These are phyloP conservation scores for Nyctanthes arbortristis DNA, from an alignment of 257 asterid species.

Conservation along the genomic window DNA sequence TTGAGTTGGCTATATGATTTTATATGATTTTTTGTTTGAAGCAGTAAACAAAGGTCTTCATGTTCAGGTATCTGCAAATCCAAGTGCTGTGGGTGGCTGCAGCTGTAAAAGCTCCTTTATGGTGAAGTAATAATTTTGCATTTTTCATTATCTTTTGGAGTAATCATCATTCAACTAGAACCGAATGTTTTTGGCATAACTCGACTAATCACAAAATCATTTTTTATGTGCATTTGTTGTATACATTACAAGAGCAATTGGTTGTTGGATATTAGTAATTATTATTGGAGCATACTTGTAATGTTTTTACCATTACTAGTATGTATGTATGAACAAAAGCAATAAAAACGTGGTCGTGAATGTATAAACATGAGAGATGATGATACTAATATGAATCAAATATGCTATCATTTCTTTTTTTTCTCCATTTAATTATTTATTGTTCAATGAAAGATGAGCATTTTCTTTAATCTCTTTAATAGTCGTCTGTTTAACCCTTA, in stretches of 20 bases:
- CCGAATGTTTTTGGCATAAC: neutral
- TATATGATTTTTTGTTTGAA: neutral
- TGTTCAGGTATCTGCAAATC: constrained; percentile 79
- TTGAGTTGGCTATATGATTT: neutral
- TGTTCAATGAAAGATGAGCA: too few relatives aligned
- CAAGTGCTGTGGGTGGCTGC: constrained; percentile 97
- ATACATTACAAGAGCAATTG: constrained; percentile 21
- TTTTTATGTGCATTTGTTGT: constrained; percentile 28
- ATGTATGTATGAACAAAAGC: too few relatives aligned
- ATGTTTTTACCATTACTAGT: too few relatives aligned
- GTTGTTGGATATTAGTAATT: too few relatives aligned
- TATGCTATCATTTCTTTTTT: too few relatives aligned
- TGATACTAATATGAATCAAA: too few relatives aligned
- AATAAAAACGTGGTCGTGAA: too few relatives aligned
- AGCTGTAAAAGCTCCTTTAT: constrained; percentile 91
- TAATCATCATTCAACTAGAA: constrained; percentile 6
- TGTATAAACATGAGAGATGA: too few relatives aligned
- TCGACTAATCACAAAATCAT: constrained; percentile 22
- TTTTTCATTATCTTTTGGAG: constrained; percentile 2
- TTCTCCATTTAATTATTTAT: too few relatives aligned
- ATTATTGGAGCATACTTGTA: too few relatives aligned
- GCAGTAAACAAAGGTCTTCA: neutral
- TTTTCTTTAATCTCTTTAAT: too few relatives aligned
- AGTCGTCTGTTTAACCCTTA: too few relatives aligned
- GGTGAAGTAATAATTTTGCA: constrained; percentile 42